A percentile compares a stretch with the other conserved stretches of the same genome.
Evolutionary conservation across 805 yeast genomes (phyloP).

Genomic region (Pichia heedii): DNA sequence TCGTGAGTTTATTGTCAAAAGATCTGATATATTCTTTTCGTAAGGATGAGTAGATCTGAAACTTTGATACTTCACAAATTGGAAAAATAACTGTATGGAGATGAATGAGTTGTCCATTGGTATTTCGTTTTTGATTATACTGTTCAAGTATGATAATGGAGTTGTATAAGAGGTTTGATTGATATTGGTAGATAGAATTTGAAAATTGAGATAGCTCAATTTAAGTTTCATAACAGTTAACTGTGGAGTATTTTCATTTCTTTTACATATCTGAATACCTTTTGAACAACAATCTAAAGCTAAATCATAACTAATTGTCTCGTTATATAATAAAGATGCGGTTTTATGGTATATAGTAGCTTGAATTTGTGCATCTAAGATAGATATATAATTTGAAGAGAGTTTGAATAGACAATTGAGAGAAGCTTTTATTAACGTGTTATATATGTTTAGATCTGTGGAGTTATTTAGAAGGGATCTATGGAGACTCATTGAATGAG

Average conservation of each 20-base stretch:
- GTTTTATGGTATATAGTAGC: slow-evolving; percentile 29
- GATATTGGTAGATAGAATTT: slow-evolving; percentile 25
- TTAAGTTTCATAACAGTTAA: slow-evolving; percentile 19
- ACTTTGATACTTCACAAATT: slow-evolving; percentile 25
- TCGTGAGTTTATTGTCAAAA: background rate
- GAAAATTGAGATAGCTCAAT: slow-evolving; percentile 30
- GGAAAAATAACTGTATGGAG: slow-evolving; percentile 23
- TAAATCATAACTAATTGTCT: slow-evolving; percentile 32
- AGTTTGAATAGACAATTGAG: slow-evolving; percentile 31
- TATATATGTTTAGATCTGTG: slow-evolving; percentile 14
- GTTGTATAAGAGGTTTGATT: slow-evolving; percentile 13
- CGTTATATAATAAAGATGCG: slow-evolving; percentile 31
- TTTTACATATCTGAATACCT: slow-evolving; percentile 21
- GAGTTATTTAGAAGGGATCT: background rate
- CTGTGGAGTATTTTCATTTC: slow-evolving; percentile 16
- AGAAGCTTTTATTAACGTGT: slow-evolving; percentile 27
- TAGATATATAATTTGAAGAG: slow-evolving; percentile 22
- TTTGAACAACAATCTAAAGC: slow-evolving; percentile 32
- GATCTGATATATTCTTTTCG: slow-evolving; percentile 17
- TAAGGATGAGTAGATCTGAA: slow-evolving; percentile 24
- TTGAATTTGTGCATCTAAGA: slow-evolving; percentile 27
- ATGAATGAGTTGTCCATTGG: background rate
- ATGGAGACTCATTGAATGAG: background rate
- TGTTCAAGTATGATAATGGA: slow-evolving; percentile 26
- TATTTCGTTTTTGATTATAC: slow-evolving; percentile 15